Base-by-base conservation (phyloP, 495 filamentous ascomycete species). In the Tuber brumale region DNA sequence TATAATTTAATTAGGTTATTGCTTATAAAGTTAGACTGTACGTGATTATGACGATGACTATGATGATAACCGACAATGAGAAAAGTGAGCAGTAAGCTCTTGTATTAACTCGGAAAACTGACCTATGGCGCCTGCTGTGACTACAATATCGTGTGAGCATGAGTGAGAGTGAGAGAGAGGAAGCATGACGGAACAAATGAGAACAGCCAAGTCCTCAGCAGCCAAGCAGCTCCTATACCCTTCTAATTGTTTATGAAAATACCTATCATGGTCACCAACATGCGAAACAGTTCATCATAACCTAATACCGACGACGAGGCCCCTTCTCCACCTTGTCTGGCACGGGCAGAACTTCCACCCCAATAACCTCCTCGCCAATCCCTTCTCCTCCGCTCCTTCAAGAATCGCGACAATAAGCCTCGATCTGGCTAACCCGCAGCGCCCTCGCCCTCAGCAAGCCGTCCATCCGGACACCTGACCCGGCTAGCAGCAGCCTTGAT, bases 401-500 rank as follows among this genome's bases (percentile, higher is more conserved):
- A 90, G 74, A 72, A 90, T 90, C 0, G 84, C 83, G 23, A 85
- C 83, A 0, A 88, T 90, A 16, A 88, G 4, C 86, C 2, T 88
- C 88, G 57, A 91, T 86, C 44, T 87, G 82, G 27, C 80, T 81
- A 14, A 85, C 85, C 1, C 86, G 87, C 18, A 86, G 48, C 14
- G 79, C 81, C 79, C 83, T 83, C 19, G 85, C 83, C 41, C 80
- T 81, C 23, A 87, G 51, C 12, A 88, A 72, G 76, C 85, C 6
- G 9, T 42, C 41, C 86, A 80, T 87, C 86, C 51, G 88, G 76
- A 12, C 83, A 86, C 69, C 81, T 82, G 69, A 90, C 85, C 51
- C 88, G 87, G 6, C 88, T 88, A 0, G 88, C 86, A 0, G 88
- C 86, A 37, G 87, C 88, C 82, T 90, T 90, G 70, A 90, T 85